Evolutionary conservation across 208 protist species (phyloP).

Genomic region (Naegleria fowleri): DNA sequence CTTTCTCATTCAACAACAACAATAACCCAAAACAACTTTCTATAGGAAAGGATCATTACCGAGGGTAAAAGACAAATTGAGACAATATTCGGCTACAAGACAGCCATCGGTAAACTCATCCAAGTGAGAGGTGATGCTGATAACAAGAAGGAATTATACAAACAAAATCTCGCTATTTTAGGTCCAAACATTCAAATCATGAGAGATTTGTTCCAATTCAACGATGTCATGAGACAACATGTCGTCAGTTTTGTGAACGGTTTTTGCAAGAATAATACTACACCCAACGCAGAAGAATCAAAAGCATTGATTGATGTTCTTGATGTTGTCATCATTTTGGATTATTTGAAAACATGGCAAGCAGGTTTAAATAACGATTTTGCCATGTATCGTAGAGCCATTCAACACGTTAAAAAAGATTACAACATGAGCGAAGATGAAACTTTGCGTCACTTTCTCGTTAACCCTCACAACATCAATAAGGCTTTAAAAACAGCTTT

Average conservation of each 20-base stretch:
- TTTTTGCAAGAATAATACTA: neutral
- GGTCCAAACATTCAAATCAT: neutral
- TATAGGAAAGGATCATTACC: neutral
- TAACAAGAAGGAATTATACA: conserved; percentile 27
- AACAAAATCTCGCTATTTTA: neutral
- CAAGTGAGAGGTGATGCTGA: conserved; percentile 23
- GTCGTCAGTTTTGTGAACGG: neutral
- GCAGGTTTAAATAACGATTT: conserved; percentile 28
- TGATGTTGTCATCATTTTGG: conserved; percentile 9
- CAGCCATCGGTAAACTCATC: neutral
- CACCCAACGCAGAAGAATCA: neutral
- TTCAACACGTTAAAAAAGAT: conserved; percentile 28
- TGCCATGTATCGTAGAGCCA: conserved; percentile 24
- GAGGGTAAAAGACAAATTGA: neutral
- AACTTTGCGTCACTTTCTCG: conserved; percentile 7
- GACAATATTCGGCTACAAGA: neutral
- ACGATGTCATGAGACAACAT: neutral
- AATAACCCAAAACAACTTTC: too few relatives aligned
- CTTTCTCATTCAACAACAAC: too few relatives aligned
- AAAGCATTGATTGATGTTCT: neutral
- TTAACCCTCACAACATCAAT: conserved; percentile 12
- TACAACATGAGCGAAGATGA: conserved; percentile 29
- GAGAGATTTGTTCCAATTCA: neutral
- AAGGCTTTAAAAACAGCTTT: neutral
- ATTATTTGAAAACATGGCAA: conserved; percentile 29